A percentile compares a stretch with the other conserved stretches of the same genome.
Evolutionary conservation across 768 basidiomycete genomes (phyloP).

Genomic region (Mycena rosella): DNA sequence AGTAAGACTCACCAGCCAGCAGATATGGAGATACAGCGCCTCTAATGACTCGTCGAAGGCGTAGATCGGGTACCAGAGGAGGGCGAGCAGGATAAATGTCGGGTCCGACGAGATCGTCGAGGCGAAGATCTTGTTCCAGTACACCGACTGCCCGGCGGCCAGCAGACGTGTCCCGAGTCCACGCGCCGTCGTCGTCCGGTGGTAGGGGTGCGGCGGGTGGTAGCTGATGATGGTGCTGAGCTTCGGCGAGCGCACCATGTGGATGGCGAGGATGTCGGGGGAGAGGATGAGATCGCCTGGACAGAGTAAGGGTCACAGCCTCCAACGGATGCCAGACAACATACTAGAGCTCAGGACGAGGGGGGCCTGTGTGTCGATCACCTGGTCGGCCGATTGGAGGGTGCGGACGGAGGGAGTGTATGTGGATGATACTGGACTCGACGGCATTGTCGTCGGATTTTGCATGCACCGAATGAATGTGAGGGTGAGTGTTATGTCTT

Average conservation of each 20-base stretch:
- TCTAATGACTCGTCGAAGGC: slow-evolving; percentile 73
- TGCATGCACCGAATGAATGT: slow-evolving; percentile 62
- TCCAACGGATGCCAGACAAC: background rate
- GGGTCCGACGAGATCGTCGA: slow-evolving; percentile 55
- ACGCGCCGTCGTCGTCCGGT: slow-evolving; percentile 51
- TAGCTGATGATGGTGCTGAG: slow-evolving; percentile 60
- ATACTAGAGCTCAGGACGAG: slow-evolving; percentile 56
- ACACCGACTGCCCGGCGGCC: slow-evolving; percentile 55
- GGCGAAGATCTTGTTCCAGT: slow-evolving; percentile 59
- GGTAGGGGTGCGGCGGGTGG: slow-evolving; percentile 52
- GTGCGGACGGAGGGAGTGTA: slow-evolving; percentile 25
- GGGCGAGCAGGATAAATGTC: slow-evolving; percentile 65
- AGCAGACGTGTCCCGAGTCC: slow-evolving; percentile 52
- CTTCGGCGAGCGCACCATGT: slow-evolving; percentile 60
- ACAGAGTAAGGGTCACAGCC: background rate
- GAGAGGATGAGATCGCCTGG: slow-evolving; percentile 50
- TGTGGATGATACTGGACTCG: slow-evolving; percentile 40
- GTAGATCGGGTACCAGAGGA: slow-evolving; percentile 72
- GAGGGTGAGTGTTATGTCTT: slow-evolving; percentile 69
- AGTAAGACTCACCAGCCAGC: slow-evolving; percentile 52
- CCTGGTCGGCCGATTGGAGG: slow-evolving; percentile 41
- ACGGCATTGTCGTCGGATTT: slow-evolving; percentile 42
- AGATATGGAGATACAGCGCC: slow-evolving; percentile 63
- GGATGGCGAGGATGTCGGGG: slow-evolving; percentile 65
- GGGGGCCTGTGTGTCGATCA: slow-evolving; percentile 68